A percentile compares a stretch with the other conserved stretches of the same genome.
Evolutionary conservation across 371 early-diverging fungal species (phyloP).

Genomic region (Capillidium rhysosporum): DNA sequence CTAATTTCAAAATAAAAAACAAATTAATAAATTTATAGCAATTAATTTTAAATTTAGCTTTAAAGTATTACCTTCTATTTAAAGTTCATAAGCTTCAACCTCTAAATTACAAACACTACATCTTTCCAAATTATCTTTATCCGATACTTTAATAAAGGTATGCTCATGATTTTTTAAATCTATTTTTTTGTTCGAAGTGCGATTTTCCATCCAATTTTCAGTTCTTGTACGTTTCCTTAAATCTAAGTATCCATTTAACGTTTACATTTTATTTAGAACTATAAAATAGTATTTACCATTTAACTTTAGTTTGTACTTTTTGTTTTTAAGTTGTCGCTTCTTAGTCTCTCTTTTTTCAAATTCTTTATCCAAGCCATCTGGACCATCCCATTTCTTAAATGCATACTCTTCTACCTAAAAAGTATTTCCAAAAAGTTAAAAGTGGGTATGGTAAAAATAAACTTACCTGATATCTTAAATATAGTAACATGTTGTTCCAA

Average conservation of each 20-base stretch:
- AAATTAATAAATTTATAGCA: no score
- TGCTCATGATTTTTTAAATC: neutral
- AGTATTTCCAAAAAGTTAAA: neutral
- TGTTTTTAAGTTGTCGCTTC: conserved; percentile 61
- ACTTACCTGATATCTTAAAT: conserved; percentile 54
- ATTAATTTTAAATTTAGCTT: no score
- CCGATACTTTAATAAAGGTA: neutral
- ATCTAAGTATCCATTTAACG: neutral
- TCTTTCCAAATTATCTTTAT: neutral
- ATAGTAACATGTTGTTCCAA: conserved; percentile 91
- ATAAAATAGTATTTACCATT: conserved; percentile 15
- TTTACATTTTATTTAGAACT: neutral
- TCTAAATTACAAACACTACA: neutral
- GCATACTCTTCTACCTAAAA: conserved; percentile 76
- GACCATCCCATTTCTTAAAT: conserved; percentile 77
- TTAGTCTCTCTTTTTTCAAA: conserved; percentile 64
- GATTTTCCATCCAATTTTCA: conserved; percentile 1
- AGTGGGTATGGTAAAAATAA: neutral
- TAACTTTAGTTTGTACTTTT: conserved; percentile 60
- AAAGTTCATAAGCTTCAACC: neutral
- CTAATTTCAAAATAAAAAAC: no score
- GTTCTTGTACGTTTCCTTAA: conserved; percentile 2
- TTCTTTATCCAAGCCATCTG: conserved; percentile 71
- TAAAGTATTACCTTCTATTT: no score
- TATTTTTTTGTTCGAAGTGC: neutral